These are phyloP conservation scores for Acephala macrosclerotiorum DNA, from an alignment of 2,329 filamentous ascomycete genomes.

Conservation along the genomic window DNA sequence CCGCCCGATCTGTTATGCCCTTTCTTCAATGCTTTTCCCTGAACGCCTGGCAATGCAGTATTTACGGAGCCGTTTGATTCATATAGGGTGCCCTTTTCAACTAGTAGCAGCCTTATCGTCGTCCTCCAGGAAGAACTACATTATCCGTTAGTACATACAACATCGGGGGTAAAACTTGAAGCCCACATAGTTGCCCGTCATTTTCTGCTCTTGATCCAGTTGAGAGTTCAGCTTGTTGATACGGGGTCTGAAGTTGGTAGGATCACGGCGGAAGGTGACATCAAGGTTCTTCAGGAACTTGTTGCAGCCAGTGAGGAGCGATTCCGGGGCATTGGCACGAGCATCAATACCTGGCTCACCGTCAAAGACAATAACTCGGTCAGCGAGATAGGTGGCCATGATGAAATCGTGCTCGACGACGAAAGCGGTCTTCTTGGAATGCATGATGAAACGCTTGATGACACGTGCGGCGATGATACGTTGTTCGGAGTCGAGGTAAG, in stretches of 20 bases:
- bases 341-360: slow-evolving; percentile 89
- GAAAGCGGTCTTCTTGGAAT: slow-evolving; percentile 99
- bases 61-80: slow-evolving; percentile 45
- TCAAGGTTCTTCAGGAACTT: slow-evolving; percentile 95
- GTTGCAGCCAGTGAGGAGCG: slow-evolving; percentile 92
- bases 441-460: slow-evolving; percentile 99
- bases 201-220: slow-evolving; percentile 97
- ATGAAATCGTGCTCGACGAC: slow-evolving; percentile 99
- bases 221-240: slow-evolving; percentile 98
- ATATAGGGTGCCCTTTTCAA: slow-evolving; percentile 67
- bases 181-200: slow-evolving; percentile 88
- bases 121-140: slow-evolving; percentile 96
- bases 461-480: slow-evolving; percentile 97
- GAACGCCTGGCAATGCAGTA: slow-evolving; percentile 45
- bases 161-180: slow-evolving; percentile 12
- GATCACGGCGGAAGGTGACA: slow-evolving; percentile 98
- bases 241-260: slow-evolving; percentile 92
- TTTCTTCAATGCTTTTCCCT: slow-evolving; percentile 38
- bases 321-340: slow-evolving; percentile 89
- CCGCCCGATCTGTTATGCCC: slow-evolving; percentile 42
- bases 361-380: slow-evolving; percentile 98
- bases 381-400: slow-evolving; percentile 81
- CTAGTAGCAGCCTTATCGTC: slow-evolving; percentile 54
- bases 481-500: slow-evolving; percentile 98
- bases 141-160: slow-evolving; percentile 28